Conservation (phyloP, 805 yeast species). For the Lachancea meyersii region DNA sequence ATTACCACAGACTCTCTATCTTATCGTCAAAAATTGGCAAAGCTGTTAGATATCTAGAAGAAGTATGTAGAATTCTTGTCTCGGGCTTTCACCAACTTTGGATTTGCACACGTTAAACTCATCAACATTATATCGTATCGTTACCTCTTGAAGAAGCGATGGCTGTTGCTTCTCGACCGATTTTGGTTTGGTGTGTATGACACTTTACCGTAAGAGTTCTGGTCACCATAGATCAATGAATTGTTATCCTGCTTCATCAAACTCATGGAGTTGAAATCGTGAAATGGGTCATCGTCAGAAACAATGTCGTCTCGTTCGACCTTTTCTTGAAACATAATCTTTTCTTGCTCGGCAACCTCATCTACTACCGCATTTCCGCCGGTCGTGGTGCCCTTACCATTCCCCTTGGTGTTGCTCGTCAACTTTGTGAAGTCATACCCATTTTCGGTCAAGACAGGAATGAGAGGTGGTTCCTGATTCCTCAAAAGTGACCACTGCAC, state of each 20-base stretch:
- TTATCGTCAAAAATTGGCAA: not conserved
- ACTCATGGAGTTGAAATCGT: constrained; percentile 78
- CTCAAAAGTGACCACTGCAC: constrained; percentile 94
- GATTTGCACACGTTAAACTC: constrained; percentile 1
- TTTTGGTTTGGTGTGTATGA: constrained; percentile 37
- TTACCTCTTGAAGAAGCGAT: constrained; percentile 31
- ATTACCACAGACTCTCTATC: not conserved
- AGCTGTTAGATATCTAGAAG: constrained; percentile 1
- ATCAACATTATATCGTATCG: constrained; percentile 1
- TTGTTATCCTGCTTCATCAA: constrained; percentile 65
- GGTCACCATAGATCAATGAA: constrained; percentile 43
- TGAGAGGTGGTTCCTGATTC: constrained; percentile 91
- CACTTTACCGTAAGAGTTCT: constrained; percentile 37
- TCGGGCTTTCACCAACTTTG: not conserved
- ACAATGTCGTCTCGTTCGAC: constrained; percentile 34
- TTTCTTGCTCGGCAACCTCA: constrained; percentile 22
- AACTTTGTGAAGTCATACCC: constrained; percentile 46
- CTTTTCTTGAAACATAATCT: constrained; percentile 29
- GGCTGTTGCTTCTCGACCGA: constrained; percentile 37
- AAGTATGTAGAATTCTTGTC: not conserved
- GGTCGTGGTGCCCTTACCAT: constrained; percentile 18
- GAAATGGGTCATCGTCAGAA: constrained; percentile 65
- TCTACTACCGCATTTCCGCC: constrained; percentile 13
- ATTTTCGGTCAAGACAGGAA: constrained; percentile 64
- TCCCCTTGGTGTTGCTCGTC: constrained; percentile 20